Evolutionary conservation across 2,329 filamentous ascomycete species (phyloP), one percentile per base, ranked within the genome.

Genomic region (Ophiobolus disseminans): DNA sequence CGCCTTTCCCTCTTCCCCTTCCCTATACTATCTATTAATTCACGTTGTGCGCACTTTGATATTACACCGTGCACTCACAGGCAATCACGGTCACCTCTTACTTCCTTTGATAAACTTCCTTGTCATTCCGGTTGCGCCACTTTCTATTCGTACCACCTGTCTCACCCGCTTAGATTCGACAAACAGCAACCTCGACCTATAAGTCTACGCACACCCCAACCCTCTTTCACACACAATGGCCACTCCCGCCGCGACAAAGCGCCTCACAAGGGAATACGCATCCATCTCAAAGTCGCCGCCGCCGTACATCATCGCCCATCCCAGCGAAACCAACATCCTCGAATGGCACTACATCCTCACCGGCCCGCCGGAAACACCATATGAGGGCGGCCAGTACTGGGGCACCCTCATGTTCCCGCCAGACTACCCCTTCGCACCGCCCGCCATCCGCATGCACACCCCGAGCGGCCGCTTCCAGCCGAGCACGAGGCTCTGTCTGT

Each of bases 371-470:
- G 85, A 92, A 51, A 99, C 94, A 0, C 93, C 94, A 2, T 99
- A 99, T 73, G 86, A 95, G 65, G 86, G 87, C 68, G 94, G 94
- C 36, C 94, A 99, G 74, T 99, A 97, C 79, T 99, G 94, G 94
- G 94, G 94, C 38, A 97, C 93, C 1, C 82, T 99, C 40, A 87
- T 95, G 58, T 99, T 99, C 74, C 94, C 94, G 13, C 85, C 92
- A 7, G 92, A 97, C 79, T 99, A 99, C 73, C 94, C 94, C 20
- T 99, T 97, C 75, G 93, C 92, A 10, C 94, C 94, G 23, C 94
- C 94, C 4, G 91, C 94, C 2, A 99, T 99, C 74, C 91, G 93
- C 69, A 99, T 99, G 94, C 94, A 97, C 80, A 99, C 94, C 0
- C 94, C 94, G 1, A 93, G 88, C 10, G 94, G 94, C 50, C 90